Evolutionary conservation across 2,329 filamentous ascomycete species (phyloP), one percentile per base, ranked within the genome.

Genomic region (Diaporthe amygdali): DNA sequence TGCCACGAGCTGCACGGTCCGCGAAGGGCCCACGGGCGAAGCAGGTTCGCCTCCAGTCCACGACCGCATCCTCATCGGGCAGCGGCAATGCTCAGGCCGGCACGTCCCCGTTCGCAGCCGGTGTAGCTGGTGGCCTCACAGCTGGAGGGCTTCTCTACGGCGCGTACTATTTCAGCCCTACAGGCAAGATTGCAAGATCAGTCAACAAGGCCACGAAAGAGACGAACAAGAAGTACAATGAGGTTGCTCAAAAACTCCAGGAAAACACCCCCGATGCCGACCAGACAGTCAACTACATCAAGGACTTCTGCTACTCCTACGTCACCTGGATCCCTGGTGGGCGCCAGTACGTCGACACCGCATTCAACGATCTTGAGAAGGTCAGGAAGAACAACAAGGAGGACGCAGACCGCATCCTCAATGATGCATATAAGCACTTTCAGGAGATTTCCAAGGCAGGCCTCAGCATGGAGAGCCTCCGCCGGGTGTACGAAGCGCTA

Each of bases 271-370:
- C 93, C 0, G 87, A 89, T 72, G 86, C 91, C 17, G 91, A 93
- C 73, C 87, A 93, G 79, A 91, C 92, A 1, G 83, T 93, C 47
- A 81, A 87, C 72, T 91, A 88, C 83, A 87, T 95, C 72, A 90
- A 90, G 76, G 83, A 90, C 70, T 90, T 91, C 15, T 89, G 90
- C 34, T 90, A 89, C 77, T 90, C 90, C 30, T 95, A 95, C 77
- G 91, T 92, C 2, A 84, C 84, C 3, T 93, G 92, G 85, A 88
- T 95, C 37, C 93, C 93, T 0, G 93, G 93, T 15, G 92, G 90
- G 2, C 87, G 88, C 37, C 82, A 85, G 56, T 94, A 93, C 76
- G 88, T 95, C 59, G 91, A 95, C 77, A 81, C 85, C 1, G 89
- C 88, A 0, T 95, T 95, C 81, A 84, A 92, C 30, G 92, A 94